Percentiles rank a stretch among this genome's conserved stretches.
These are phyloP conservation scores for Mycosarcoma mackinlayi DNA, from an alignment of 1,284 basidiomycete species.

Conservation along the genomic window DNA sequence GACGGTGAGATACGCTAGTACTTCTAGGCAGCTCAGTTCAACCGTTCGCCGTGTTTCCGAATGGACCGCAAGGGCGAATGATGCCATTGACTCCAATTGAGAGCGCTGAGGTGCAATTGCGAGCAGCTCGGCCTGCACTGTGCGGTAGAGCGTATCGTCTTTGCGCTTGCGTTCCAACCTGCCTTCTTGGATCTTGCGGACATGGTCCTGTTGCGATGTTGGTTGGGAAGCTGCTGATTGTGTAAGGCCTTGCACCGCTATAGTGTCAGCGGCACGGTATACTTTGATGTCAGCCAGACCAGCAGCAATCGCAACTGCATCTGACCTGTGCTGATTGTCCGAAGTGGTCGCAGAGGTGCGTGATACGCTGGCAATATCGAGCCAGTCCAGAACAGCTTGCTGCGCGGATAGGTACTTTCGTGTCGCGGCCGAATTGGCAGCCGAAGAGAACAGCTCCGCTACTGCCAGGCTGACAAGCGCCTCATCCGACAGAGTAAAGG, in stretches of 20 bases:
- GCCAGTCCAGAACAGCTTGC: conserved; percentile 44
- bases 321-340: not conserved
- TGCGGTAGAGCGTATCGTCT: conserved; percentile 21
- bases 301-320: conserved; percentile 32
- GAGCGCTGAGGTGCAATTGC: not conserved
- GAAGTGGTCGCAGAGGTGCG: not conserved
- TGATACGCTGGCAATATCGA: conserved; percentile 29
- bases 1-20: conserved; percentile 55
- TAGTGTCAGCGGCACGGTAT: conserved; percentile 16
- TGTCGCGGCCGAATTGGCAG: conserved; percentile 26
- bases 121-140: conserved; percentile 14
- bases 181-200: conserved; percentile 21
- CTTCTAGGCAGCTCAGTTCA: conserved; percentile 52
- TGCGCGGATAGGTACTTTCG: conserved; percentile 33
- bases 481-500: conserved; percentile 14
- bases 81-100: not conserved
- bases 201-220: conserved; percentile 23
- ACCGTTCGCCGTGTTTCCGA: conserved; percentile 5
- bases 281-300: conserved; percentile 41
- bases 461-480: conserved; percentile 22
- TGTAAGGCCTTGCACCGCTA: conserved; percentile 24
- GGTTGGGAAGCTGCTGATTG: conserved; percentile 26
- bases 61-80: not conserved
- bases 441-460: conserved; percentile 38
- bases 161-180: conserved; percentile 27